Evolutionary conservation across 768 basidiomycete genomes (phyloP).

Genomic region (Boletus rubroflammeus): DNA sequence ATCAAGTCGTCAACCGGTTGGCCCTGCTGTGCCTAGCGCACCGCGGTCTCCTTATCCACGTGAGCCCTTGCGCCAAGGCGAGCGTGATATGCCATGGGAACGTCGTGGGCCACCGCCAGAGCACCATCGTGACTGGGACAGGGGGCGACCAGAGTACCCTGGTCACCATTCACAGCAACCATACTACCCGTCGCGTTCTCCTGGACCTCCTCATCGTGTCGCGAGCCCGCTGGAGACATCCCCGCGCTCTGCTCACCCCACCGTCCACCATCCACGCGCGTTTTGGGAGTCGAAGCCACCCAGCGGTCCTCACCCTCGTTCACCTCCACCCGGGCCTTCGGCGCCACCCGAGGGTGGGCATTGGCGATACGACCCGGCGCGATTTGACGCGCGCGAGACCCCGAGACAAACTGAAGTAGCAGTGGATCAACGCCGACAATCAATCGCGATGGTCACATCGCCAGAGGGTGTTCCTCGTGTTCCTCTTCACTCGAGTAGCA

Average conservation of each 20-base stretch:
- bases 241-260: constrained; percentile 50
- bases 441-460: constrained; percentile 42
- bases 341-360: constrained; percentile 41
- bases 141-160: constrained; percentile 40
- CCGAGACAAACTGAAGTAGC: constrained; percentile 30
- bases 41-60: constrained; percentile 62
- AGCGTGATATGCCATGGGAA: constrained; percentile 59
- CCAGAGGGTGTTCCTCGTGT: constrained; percentile 38
- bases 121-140: constrained; percentile 53
- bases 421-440: constrained; percentile 34
- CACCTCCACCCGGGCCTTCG: constrained; percentile 34
- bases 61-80: constrained; percentile 44
- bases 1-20: constrained; percentile 45
- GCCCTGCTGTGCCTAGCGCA: constrained; percentile 49
- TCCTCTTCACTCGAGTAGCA: constrained; percentile 29
- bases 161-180: constrained; percentile 30
- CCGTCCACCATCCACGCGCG: constrained; percentile 31
- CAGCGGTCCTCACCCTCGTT: constrained; percentile 27
- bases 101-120: constrained; percentile 45
- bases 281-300: constrained; percentile 65
- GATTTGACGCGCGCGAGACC: constrained; percentile 47
- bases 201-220: constrained; percentile 37
- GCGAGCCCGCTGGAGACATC: constrained; percentile 59
- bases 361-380: constrained; percentile 60
- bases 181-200: constrained; percentile 34